A percentile compares a stretch with the other conserved stretches of the same genome.
These are phyloP conservation scores for Blastomyces emzantsi DNA, from an alignment of 2,329 filamentous ascomycete species.

Conservation along the genomic window DNA sequence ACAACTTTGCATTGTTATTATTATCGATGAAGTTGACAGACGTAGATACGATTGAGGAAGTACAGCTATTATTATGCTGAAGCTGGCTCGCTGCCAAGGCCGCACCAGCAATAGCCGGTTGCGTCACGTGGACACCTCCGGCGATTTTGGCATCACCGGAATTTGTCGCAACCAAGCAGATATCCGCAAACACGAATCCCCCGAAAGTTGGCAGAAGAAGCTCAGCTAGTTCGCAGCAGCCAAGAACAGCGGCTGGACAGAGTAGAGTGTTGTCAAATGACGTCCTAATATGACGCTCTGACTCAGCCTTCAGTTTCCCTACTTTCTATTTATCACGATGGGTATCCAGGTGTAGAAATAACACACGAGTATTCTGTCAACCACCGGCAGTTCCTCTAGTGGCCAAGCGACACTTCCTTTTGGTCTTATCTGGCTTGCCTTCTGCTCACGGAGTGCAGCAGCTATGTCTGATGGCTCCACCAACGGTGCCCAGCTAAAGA, in stretches of 20 bases:
- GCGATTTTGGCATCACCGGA: background rate
- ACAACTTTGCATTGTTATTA: no score
- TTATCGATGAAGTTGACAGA: no score
- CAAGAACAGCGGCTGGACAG: background rate
- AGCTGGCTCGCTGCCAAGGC: no score
- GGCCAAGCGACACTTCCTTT: background rate
- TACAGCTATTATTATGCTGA: no score
- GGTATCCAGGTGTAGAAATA: background rate
- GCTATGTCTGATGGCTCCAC: constrained; percentile 15
- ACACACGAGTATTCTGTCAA: background rate
- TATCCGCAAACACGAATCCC: background rate
- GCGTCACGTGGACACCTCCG: background rate
- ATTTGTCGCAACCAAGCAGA: background rate
- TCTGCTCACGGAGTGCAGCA: background rate
- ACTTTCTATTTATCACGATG: constrained; percentile 3
- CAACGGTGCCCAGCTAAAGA: constrained; percentile 11
- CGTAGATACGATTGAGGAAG: no score
- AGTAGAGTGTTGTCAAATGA: background rate
- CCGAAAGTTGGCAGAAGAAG: constrained; percentile 1
- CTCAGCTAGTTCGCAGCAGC: background rate
- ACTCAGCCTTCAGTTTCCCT: background rate
- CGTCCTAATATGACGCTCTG: background rate
- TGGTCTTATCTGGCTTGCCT: background rate
- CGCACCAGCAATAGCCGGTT: no score
- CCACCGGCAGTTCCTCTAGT: background rate